A percentile compares a stretch with the other conserved stretches of the same genome.
Conservation (phyloP, 495 filamentous ascomycete genomes). For the Xylaria acuta region DNA sequence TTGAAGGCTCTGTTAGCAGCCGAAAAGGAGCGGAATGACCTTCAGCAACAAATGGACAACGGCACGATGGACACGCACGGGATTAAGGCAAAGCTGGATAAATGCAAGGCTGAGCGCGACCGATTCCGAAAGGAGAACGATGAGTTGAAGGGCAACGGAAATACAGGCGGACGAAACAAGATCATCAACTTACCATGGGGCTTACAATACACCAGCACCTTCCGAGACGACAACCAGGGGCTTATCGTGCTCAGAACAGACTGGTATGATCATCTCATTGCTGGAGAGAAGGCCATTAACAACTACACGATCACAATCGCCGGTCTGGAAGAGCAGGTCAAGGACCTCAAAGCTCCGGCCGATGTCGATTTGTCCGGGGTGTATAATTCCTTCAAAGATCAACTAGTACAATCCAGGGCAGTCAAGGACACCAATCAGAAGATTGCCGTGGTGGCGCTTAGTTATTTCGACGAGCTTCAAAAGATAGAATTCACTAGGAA, state of each 20-base stretch:
- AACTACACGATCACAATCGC: not conserved
- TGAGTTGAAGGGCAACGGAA: not conserved
- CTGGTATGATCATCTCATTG: conserved; percentile 15
- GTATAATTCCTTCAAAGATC: not conserved
- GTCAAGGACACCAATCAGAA: not conserved
- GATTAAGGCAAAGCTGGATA: not conserved
- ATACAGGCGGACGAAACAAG: not conserved
- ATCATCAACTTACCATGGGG: conserved; percentile 20
- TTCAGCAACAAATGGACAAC: conserved; percentile 15
- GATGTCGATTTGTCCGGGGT: not conserved
- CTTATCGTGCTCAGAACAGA: conserved; percentile 16
- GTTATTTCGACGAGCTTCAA: not conserved
- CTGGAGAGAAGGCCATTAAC: not conserved
- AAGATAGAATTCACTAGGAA: not conserved
- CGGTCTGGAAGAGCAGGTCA: not conserved
- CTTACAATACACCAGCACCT: conserved; percentile 12
- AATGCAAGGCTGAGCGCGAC: not conserved
- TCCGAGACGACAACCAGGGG: conserved; percentile 24
- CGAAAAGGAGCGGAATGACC: conserved; percentile 25
- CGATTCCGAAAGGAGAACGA: conserved; percentile 15
- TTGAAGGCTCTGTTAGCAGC: conserved; percentile 15
- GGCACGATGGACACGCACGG: not conserved
- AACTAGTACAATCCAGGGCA: not conserved
- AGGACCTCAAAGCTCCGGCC: not conserved
- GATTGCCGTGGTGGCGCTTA: not conserved